phyloP scores from a whole-genome alignment of 441 rosid species.

The Erysimum cheiri region DNA sequence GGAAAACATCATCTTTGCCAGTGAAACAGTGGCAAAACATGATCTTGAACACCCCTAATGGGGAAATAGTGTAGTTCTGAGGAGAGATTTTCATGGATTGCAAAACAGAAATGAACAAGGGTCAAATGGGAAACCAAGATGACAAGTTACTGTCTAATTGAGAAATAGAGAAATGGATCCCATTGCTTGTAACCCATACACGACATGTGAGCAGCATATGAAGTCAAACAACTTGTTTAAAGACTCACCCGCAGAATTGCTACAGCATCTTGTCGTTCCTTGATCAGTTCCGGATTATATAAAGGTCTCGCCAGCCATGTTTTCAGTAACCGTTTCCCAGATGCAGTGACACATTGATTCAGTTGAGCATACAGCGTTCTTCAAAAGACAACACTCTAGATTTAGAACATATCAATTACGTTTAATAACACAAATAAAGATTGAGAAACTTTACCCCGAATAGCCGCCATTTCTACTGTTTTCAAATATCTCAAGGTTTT shows the following conservation, averaged over 20 bases:
- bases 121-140: constrained; percentile 30
- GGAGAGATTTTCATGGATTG: constrained; percentile 10
- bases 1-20: not conserved
- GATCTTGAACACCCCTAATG: constrained; percentile 8
- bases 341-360: constrained; percentile 93
- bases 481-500: constrained; percentile 98
- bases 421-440: constrained; percentile 26
- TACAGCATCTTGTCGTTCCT: constrained; percentile 97
- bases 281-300: constrained; percentile 66
- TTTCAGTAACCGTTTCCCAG: constrained; percentile 91
- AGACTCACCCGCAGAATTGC: constrained; percentile 76
- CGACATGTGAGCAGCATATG: constrained; percentile 24
- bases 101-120: constrained; percentile 15
- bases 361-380: constrained; percentile 91
- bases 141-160: constrained; percentile 30
- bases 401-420: constrained; percentile 30
- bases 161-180: constrained; percentile 20
- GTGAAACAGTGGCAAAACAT: constrained; percentile 13
- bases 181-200: constrained; percentile 25
- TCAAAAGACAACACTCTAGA: constrained; percentile 45
- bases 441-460: constrained; percentile 66
- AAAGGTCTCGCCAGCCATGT: constrained; percentile 97
- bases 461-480: constrained; percentile 85
- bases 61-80: constrained; percentile 16
- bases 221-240: constrained; percentile 21